Evolutionary conservation across 2,329 filamentous ascomycete species (phyloP).

Genomic region (Dryadomyces quercivorus): DNA sequence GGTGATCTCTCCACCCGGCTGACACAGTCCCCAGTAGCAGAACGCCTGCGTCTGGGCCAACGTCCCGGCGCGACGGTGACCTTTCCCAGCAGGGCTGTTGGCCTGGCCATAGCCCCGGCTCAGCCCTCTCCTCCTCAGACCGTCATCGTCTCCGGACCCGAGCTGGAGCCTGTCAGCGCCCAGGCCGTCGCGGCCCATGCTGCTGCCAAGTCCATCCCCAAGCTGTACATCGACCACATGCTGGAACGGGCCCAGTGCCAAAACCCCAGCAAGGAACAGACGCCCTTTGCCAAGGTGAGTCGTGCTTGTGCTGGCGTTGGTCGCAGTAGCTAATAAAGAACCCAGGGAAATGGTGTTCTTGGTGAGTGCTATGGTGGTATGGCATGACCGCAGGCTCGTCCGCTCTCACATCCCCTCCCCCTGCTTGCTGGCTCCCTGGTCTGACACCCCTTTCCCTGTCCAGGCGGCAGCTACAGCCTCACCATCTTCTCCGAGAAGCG

Average conservation of each 20-base stretch:
- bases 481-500: conserved; percentile 20
- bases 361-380: conserved; percentile 6
- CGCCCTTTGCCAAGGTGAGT: conserved; percentile 16
- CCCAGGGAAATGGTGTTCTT: conserved; percentile 19
- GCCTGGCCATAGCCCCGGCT: background rate
- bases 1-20: no score
- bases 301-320: no score
- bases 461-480: conserved; percentile 17
- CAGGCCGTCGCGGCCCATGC: background rate
- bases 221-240: conserved; percentile 18
- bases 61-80: background rate
- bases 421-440: no score
- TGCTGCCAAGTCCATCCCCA: conserved; percentile 10
- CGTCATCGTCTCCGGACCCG: background rate
- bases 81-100: background rate
- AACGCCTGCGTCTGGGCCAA: no score
- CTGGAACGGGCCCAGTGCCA: conserved; percentile 11
- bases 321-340: no score
- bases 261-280: conserved; percentile 8
- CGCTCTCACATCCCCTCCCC: background rate
- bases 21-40: no score
- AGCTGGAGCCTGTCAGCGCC: background rate
- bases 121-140: background rate
- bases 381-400: no score
- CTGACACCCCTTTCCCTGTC: no score